phyloP scores from a whole-genome alignment of 1,284 basidiomycete genomes.

The Neotropicomus parvogracilis region DNA sequence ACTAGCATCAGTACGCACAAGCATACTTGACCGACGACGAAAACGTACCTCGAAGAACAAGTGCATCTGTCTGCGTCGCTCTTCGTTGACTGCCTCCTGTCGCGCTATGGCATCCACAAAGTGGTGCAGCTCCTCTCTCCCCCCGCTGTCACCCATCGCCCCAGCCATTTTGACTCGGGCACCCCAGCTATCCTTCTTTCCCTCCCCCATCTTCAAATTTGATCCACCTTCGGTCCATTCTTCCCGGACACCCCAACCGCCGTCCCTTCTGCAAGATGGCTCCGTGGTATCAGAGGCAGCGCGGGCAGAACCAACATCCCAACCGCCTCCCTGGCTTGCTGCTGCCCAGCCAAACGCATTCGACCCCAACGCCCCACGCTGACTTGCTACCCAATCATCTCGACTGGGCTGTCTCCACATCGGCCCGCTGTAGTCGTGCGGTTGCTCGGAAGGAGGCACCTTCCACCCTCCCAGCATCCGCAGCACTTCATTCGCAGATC shows the following conservation, averaged over 20 bases:
- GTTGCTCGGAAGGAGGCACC: constrained; percentile 5
- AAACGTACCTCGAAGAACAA: constrained; percentile 47
- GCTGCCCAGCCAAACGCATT: constrained; percentile 3
- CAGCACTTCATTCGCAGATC: constrained; percentile 28
- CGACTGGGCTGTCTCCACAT: constrained; percentile 11
- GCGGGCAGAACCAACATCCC: constrained; percentile 15
- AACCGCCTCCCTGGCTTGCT: constrained; percentile 5
- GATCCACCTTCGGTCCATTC: constrained; percentile 14
- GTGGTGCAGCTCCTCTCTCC: constrained; percentile 15
- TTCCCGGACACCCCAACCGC: constrained; percentile 21
- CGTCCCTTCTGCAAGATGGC: constrained; percentile 16
- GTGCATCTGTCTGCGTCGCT: constrained; percentile 44
- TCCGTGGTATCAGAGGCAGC: constrained; percentile 23
- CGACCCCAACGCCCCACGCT: constrained; percentile 6
- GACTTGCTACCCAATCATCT: constrained; percentile 11
- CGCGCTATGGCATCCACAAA: constrained; percentile 52
- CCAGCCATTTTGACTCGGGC: not conserved
- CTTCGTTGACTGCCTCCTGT: constrained; percentile 37
- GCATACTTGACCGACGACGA: not conserved
- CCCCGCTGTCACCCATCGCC: constrained; percentile 2
- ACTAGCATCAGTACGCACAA: not conserved
- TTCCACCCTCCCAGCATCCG: constrained; percentile 21
- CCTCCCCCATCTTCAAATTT: not conserved
- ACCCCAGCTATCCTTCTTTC: constrained; percentile 2
- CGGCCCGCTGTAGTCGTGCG: not conserved